These are phyloP conservation scores for Rhamnella rubrinervis DNA, from an alignment of 331 rosid species.

Conservation along the genomic window DNA sequence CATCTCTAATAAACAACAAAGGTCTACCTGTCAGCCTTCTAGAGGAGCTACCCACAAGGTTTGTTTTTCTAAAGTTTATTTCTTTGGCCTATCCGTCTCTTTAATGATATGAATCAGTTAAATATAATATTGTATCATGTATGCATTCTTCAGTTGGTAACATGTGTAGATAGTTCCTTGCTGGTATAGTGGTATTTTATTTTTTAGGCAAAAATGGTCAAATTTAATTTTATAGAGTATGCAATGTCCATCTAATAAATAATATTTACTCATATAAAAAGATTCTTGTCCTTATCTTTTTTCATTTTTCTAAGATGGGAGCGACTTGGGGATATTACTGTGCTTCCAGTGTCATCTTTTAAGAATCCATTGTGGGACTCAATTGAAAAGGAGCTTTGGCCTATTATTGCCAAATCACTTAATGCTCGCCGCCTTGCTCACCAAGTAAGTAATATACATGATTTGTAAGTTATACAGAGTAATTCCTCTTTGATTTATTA, in stretches of 20 bases:
- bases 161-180: constrained; percentile 2
- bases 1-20: constrained; percentile 53
- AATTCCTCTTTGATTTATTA: too few relatives aligned
- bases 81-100: constrained; percentile 9
- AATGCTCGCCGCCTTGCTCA: constrained; percentile 75
- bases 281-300: constrained; percentile 4
- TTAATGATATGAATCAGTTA: background rate
- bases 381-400: constrained; percentile 73
- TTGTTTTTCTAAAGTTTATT: constrained; percentile 14
- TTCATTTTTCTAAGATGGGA: constrained; percentile 61
- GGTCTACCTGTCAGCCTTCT: constrained; percentile 56
- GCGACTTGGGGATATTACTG: constrained; percentile 71
- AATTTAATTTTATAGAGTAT: constrained; percentile 2
- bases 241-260: constrained; percentile 10
- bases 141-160: background rate
- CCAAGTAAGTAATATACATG: constrained; percentile 52
- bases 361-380: constrained; percentile 69
- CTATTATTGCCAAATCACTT: constrained; percentile 63
- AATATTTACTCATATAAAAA: constrained; percentile 17
- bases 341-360: constrained; percentile 75
- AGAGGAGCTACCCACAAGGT: constrained; percentile 87
- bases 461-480: background rate
- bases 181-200: constrained; percentile 7
- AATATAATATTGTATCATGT: background rate
- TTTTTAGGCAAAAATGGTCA: constrained; percentile 7